Evolutionary conservation across 2,329 filamentous ascomycete species (phyloP), one percentile per base, ranked within the genome.

Genomic region (Diaporthe sp.): DNA sequence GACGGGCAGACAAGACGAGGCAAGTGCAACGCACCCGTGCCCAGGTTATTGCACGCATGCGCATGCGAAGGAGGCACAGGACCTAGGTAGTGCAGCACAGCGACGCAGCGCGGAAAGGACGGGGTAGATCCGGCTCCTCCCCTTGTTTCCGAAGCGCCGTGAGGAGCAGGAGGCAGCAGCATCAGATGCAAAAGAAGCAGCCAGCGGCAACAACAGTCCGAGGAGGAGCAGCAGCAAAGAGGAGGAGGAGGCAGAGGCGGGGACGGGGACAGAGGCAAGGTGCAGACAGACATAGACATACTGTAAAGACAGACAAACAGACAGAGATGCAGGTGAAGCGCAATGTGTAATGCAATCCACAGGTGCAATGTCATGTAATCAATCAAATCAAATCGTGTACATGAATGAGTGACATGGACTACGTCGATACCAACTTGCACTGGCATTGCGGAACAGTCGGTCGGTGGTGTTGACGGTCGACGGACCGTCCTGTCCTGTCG

Each of bases 81-180:
- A 15, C 7, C 28, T 17, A 17, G 17, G n/a, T 44, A 34, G 61
- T 51, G 47, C 65, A 53, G 31, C 31, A 68, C 47, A 39, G 28
- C 31, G 28, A 53, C 31, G 20, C 12, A 7, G 20, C 65, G 47
- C 65, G 65, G 65, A 53, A 68, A 22, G 49, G 31, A 53, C 47
- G 65, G 47, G 22, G 65, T 49, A 68, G 65, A 53, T 51, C 47
- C 65, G 65, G 65, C n/a, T 7, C 47, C 44, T 51, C 47, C 63
- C 44, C 28, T 67, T 68, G 63, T 51, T 51, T 51, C 44, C 63
- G 44, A 51, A 31, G 12, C 37, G 63, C 63, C 47, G 63, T n/a
- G 15, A 37, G 42, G 44, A 51, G 10, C 28, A 67, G 44, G 28
- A 49, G 44, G 63, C 22, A 68, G 63, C n/a, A 63, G 60, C 58